A percentile compares a stretch with the other conserved stretches of the same genome.
Evolutionary conservation across 257 asterid species (phyloP).

Genomic region (Solanum sitiens): DNA sequence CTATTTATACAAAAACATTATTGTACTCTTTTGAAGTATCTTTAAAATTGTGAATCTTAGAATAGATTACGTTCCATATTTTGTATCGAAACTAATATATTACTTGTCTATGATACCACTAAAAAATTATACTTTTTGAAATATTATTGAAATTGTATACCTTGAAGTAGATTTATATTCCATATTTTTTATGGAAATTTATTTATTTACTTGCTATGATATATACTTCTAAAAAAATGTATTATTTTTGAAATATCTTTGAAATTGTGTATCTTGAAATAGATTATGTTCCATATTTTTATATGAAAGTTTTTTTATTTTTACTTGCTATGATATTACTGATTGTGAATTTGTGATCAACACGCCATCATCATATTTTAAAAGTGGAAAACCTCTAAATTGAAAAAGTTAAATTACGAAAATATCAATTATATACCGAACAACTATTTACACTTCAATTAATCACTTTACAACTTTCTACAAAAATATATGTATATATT

Average conservation of each 20-base stretch:
- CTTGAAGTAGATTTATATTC: neutral
- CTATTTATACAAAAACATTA: neutral
- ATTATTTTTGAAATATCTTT: neutral
- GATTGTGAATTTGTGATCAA: neutral
- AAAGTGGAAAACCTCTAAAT: neutral
- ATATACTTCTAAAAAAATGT: neutral
- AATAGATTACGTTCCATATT: neutral
- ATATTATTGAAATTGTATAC: neutral
- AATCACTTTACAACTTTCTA: neutral
- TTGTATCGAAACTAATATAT: neutral
- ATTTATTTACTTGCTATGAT: neutral
- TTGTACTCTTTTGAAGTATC: too few species aligned
- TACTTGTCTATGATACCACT: neutral
- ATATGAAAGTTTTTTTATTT: neutral
- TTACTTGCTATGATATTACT: neutral
- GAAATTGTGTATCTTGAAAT: neutral
- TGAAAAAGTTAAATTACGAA: too few species aligned
- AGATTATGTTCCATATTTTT: neutral
- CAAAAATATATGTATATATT: too few species aligned
- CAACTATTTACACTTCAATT: neutral
- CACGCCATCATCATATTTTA: neutral
- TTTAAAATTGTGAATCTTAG: neutral
- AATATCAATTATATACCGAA: too few species aligned
- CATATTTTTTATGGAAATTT: neutral
- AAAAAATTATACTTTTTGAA: neutral